A percentile compares a stretch with the other conserved stretches of the same genome.
These are phyloP conservation scores for Trametes polyzona DNA, from an alignment of 1,284 basidiomycete species.

Conservation along the genomic window DNA sequence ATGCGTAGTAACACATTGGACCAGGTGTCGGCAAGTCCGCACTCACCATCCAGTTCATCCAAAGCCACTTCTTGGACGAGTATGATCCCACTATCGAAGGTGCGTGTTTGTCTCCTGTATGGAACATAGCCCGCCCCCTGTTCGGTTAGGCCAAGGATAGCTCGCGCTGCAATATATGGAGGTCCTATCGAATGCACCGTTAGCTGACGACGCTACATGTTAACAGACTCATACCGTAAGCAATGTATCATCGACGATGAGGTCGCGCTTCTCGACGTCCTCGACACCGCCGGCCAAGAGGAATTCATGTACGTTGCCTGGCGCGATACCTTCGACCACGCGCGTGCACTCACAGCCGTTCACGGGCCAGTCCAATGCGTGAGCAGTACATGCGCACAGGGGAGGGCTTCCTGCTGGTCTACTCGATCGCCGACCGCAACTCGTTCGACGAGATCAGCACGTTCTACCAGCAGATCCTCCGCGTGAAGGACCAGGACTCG, in stretches of 20 bases:
- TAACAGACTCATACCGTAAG: conserved; percentile 89
- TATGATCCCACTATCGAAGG: conserved; percentile 98
- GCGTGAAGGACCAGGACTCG: conserved; percentile 96
- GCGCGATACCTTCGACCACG: neutral
- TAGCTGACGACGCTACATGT: neutral
- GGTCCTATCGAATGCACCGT: neutral
- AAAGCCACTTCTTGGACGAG: conserved; percentile 97
- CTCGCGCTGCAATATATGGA: too few relatives aligned
- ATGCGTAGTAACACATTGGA: neutral
- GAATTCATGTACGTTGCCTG: conserved; percentile 87
- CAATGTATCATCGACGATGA: conserved; percentile 98
- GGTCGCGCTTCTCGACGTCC: conserved; percentile 94
- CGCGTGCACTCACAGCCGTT: too few relatives aligned
- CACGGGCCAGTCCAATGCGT: conserved; percentile 95
- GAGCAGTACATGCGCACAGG: conserved; percentile 98
- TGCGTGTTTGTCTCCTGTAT: conserved; percentile 43
- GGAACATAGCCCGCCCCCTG: too few relatives aligned
- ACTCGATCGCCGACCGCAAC: conserved; percentile 97
- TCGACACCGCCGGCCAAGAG: conserved; percentile 99
- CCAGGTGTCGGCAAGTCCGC: conserved; percentile 96
- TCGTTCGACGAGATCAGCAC: conserved; percentile 98
- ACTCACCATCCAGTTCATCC: conserved; percentile 97
- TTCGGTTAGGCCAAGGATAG: too few relatives aligned
- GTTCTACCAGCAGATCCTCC: conserved; percentile 97
- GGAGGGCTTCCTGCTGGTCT: conserved; percentile 98